These are phyloP conservation scores for Fusarium duplospermum DNA, from an alignment of 2,329 filamentous ascomycete species.

Conservation along the genomic window DNA sequence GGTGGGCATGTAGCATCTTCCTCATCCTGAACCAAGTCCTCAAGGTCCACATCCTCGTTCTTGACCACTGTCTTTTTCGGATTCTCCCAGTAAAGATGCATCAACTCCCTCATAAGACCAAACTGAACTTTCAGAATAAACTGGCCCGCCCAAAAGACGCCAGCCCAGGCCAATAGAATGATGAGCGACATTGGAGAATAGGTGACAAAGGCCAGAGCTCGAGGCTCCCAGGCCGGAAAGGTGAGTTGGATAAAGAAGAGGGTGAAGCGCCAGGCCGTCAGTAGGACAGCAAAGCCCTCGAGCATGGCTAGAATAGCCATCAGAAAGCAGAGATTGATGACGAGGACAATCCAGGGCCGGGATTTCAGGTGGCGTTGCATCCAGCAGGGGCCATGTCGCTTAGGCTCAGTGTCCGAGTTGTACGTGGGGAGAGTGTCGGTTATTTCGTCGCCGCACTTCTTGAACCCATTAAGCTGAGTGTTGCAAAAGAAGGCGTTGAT, in stretches of 20 bases:
- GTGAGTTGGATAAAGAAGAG: not conserved
- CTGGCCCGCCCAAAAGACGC: not conserved
- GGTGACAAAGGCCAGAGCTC: fast-evolving
- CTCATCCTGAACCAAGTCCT: not conserved
- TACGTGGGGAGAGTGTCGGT: not conserved
- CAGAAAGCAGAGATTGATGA: not conserved
- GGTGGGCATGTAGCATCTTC: not conserved
- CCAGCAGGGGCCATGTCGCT: not conserved
- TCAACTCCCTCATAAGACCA: not conserved
- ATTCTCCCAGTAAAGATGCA: not conserved
- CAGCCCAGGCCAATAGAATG: not conserved
- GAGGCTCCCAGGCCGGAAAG: not conserved
- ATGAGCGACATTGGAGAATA: not conserved
- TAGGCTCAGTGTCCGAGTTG: not conserved
- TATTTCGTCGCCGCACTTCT: not conserved
- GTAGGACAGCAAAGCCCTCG: not conserved
- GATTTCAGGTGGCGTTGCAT: not conserved
- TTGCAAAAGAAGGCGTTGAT: not conserved
- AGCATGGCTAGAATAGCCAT: not conserved
- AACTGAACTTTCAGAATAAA: not conserved
- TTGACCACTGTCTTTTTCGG: not conserved
- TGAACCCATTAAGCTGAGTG: not conserved
- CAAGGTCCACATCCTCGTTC: not conserved
- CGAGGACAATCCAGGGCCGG: not conserved
- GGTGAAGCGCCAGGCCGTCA: not conserved